Conservation (phyloP, 2,329 filamentous ascomycete species). For the Helotiales sp. region DNA sequence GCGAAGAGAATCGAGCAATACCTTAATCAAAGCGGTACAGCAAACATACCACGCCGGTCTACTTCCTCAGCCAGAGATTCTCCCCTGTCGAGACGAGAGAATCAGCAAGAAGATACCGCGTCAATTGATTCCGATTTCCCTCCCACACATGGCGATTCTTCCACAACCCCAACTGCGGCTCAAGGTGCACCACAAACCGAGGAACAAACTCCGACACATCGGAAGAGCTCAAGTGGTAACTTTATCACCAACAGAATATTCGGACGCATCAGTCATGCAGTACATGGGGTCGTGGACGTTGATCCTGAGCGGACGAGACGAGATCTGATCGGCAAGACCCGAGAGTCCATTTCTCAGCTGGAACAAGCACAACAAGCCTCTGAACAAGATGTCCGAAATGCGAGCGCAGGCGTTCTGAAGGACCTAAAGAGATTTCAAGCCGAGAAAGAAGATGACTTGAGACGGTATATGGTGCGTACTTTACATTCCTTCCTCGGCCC, state of each 20-base stretch:
- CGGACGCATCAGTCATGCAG: constrained; percentile 89
- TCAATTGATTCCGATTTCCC: constrained; percentile 97
- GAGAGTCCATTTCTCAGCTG: constrained; percentile 80
- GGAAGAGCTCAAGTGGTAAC: constrained; percentile 80
- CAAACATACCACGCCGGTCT: constrained; percentile 65
- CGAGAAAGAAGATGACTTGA: constrained; percentile 94
- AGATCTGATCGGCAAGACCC: constrained; percentile 94
- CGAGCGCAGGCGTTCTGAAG: constrained; percentile 81
- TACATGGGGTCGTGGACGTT: constrained; percentile 93
- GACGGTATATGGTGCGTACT: constrained; percentile 85
- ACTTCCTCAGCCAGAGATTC: constrained; percentile 55
- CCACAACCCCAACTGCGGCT: constrained; percentile 68
- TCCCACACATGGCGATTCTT: constrained; percentile 75
- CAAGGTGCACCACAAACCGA: constrained; percentile 65
- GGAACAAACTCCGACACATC: constrained; percentile 57
- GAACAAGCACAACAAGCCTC: constrained; percentile 89
- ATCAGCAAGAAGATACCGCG: constrained; percentile 72
- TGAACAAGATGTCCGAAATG: constrained; percentile 90
- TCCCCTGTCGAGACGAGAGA: constrained; percentile 48
- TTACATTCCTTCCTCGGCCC: background rate
- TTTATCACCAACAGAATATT: constrained; percentile 95
- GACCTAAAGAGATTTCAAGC: constrained; percentile 91
- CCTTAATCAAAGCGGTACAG: constrained; percentile 70
- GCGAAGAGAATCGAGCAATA: constrained; percentile 93
- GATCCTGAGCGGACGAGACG: constrained; percentile 90